Evolutionary conservation across 495 filamentous ascomycete genomes (phyloP).

Genomic region (Penicillium cosmopolitanum): DNA sequence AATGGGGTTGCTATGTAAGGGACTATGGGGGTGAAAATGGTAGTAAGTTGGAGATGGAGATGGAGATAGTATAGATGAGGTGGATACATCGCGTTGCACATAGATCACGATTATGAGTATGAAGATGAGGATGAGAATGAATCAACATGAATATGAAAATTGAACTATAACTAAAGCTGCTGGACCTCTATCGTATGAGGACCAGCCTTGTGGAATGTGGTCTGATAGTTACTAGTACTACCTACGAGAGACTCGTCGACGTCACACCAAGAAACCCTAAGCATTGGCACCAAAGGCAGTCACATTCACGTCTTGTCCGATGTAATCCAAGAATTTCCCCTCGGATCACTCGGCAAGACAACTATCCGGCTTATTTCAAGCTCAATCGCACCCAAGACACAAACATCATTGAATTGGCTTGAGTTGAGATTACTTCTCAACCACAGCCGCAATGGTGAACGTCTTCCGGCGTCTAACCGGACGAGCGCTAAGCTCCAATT

Average conservation of each 20-base stretch:
- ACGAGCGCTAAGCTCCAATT: conserved; percentile 22
- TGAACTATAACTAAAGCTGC: no score
- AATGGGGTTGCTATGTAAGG: conserved; percentile 1
- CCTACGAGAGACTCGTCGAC: conserved; percentile 22
- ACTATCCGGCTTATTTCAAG: not conserved
- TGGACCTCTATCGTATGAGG: no score
- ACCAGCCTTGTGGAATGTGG: no score
- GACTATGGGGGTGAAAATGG: no score
- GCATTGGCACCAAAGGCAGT: conserved; percentile 23
- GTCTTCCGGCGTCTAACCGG: conserved; percentile 26
- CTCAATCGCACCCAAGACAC: not conserved
- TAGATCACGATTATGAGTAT: conserved; percentile 5
- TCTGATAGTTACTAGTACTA: no score
- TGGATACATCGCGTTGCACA: not conserved
- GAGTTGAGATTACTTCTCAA: not conserved
- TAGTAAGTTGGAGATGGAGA: no score
- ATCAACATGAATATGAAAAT: not conserved
- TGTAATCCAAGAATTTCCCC: conserved; percentile 18
- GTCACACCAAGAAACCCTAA: conserved; percentile 25
- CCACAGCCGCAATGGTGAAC: conserved; percentile 25
- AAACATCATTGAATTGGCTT: not conserved
- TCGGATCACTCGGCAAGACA: not conserved
- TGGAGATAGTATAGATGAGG: no score
- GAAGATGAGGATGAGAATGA: not conserved
- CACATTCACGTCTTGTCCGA: conserved; percentile 21